Conservation (phyloP, 306 rosid genomes). For the Cicer chorassanicum region DNA sequence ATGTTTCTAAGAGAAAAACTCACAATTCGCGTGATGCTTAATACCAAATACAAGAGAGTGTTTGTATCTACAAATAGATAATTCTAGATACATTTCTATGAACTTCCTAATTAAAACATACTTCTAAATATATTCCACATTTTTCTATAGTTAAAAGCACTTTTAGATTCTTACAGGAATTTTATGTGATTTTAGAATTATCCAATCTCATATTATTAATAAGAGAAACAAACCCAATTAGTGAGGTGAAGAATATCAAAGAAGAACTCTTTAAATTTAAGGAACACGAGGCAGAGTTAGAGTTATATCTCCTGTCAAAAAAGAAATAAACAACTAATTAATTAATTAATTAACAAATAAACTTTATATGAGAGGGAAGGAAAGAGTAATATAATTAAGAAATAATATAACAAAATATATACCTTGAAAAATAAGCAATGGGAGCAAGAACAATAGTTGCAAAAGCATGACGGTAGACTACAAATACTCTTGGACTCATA, state of each 20-base stretch:
- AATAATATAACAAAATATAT: not conserved
- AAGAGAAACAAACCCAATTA: slow-evolving; percentile 58
- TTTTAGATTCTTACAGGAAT: no score
- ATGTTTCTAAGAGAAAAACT: no score
- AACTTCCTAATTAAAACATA: no score
- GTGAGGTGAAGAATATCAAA: slow-evolving; percentile 53
- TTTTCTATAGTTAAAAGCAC: no score
- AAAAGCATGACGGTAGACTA: slow-evolving; percentile 58
- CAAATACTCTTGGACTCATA: slow-evolving; percentile 57
- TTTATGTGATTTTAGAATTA: no score
- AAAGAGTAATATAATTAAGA: not conserved
- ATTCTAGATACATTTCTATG: no score
- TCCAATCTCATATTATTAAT: no score
- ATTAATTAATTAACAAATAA: not conserved
- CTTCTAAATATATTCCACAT: no score
- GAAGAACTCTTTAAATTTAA: slow-evolving; percentile 54
- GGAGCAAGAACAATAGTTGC: slow-evolving; percentile 62
- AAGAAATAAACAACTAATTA: no score
- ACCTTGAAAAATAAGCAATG: slow-evolving; percentile 55
- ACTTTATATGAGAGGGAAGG: not conserved
- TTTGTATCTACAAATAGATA: no score
- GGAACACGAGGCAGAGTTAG: slow-evolving; percentile 41
- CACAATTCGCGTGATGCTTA: no score
- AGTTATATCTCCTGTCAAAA: slow-evolving; percentile 44
- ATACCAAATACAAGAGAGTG: no score